Percentiles rank a stretch among this genome's conserved stretches.
phyloP scores from a whole-genome alignment of 495 filamentous ascomycete genomes.

The Cercophora samala region DNA sequence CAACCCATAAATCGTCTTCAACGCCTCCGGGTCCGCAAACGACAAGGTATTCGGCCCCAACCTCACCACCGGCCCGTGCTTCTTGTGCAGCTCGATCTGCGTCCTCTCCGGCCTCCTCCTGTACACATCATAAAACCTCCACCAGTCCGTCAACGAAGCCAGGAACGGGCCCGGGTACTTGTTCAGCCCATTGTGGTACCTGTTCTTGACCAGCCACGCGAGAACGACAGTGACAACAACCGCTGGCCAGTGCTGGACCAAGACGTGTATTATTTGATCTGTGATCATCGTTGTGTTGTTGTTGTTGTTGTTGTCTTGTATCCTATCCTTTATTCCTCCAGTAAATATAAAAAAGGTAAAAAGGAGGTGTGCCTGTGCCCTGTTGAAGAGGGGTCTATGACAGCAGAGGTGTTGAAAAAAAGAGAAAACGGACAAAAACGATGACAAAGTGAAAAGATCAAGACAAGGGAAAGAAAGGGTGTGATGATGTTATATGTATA shows the following conservation, averaged over 20 bases:
- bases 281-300: slow-evolving; percentile 25
- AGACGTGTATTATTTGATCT: slow-evolving; percentile 26
- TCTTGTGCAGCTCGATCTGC: slow-evolving; percentile 62
- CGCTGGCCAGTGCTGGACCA: slow-evolving; percentile 50
- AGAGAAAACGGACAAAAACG: background rate
- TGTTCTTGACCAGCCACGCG: slow-evolving; percentile 53
- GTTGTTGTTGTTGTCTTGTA: background rate
- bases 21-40: slow-evolving; percentile 61
- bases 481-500: background rate
- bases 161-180: slow-evolving; percentile 65
- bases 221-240: slow-evolving; percentile 32
- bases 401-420: slow-evolving; percentile 8
- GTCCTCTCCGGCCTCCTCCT: slow-evolving; percentile 60
- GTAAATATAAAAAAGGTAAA: background rate
- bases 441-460: background rate
- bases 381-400: slow-evolving; percentile 13
- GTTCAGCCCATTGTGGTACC: slow-evolving; percentile 58
- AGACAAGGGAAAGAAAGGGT: background rate
- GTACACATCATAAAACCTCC: slow-evolving; percentile 66
- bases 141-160: slow-evolving; percentile 64
- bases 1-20: slow-evolving; percentile 74
- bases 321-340: too few relatives aligned
- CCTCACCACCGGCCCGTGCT: slow-evolving; percentile 69
- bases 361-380: background rate
- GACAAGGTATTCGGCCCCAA: slow-evolving; percentile 66